A percentile compares a stretch with the other conserved stretches of the same genome.
These are phyloP conservation scores for Rubus parviflorus DNA, from an alignment of 306 rosid species.

Conservation along the genomic window DNA sequence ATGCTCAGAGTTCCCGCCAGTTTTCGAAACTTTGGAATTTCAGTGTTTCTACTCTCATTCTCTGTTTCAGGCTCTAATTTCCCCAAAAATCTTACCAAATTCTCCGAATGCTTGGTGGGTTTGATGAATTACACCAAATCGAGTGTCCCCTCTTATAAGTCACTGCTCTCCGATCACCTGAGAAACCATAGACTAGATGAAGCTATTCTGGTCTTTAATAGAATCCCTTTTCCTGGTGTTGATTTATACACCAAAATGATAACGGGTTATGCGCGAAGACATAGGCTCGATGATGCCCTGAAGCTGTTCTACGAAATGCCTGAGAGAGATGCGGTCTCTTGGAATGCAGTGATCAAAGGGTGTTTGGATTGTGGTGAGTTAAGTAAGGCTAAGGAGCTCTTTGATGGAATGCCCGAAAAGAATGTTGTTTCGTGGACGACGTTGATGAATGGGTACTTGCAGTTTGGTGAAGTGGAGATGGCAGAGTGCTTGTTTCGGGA, in stretches of 20 bases:
- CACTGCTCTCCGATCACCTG: slow-evolving; percentile 38
- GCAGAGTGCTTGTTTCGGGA: slow-evolving; percentile 58
- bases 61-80: background rate
- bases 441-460: slow-evolving; percentile 51
- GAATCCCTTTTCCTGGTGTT: slow-evolving; percentile 44
- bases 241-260: slow-evolving; percentile 29
- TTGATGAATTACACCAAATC: slow-evolving; percentile 17
- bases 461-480: slow-evolving; percentile 49
- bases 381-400: slow-evolving; percentile 51
- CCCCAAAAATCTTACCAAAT: background rate
- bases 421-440: slow-evolving; percentile 80
- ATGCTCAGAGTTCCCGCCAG: slow-evolving; percentile 40
- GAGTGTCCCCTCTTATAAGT: slow-evolving; percentile 24
- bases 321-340: slow-evolving; percentile 52
- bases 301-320: slow-evolving; percentile 59
- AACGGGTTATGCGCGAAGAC: background rate
- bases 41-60: slow-evolving; percentile 11
- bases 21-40: slow-evolving; percentile 9
- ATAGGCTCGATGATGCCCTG: slow-evolving; percentile 38
- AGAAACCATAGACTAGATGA: slow-evolving; percentile 44
- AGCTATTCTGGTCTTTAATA: slow-evolving; percentile 54
- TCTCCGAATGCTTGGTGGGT: slow-evolving; percentile 27
- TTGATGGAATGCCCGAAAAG: slow-evolving; percentile 58
- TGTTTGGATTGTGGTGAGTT: slow-evolving; percentile 59
- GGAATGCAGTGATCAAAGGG: slow-evolving; percentile 77